Evolutionary conservation across 305 asterid genomes (phyloP), one percentile per base, ranked within the genome.

Genomic region (Fraxinus ornus): DNA sequence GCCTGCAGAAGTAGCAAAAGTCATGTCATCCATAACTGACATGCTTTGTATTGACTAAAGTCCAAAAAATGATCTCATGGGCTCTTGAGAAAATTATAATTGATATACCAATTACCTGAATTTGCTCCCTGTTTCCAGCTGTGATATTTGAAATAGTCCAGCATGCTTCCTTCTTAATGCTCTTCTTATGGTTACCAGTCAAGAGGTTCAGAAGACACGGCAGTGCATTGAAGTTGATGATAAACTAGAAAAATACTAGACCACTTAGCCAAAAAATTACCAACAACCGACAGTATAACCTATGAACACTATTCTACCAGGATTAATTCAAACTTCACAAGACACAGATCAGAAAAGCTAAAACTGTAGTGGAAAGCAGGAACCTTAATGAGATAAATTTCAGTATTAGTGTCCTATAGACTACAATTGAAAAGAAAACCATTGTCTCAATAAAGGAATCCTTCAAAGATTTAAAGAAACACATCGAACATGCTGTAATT

Each of bases 101-200:
- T 10, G 52, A 3, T 33, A 4, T 26, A 66, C 71, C 60, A 21
- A 64, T 47, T 79, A 93, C 98, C 98, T 95, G 98, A 79, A 94
- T 94, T 81, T 95, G 99, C 1, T 87, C 96, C 86, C 79, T 87
- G 90, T 91, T 93, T 81, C 99, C 98, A 73, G 98, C 99, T 30
- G 97, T 94, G 86, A 95, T 94, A 88, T 95, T 95, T 78, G 97
- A 95, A 72, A 94, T 89, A 44, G 97, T 91, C 98, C 97, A 93
- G 88, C 98, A 94, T 80, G 97, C 97, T 88, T 94, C 98, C 89
- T 93, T 94, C 84, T 93, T 94, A 39, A 95, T 94, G 88, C 98
- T 95, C 84, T 95, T 95, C 88, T 94, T 94, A 73, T 89, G 89
- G 75, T 76, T 79, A 47, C 90, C 93, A 70, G 26, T 88, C 95